Base-by-base conservation (phyloP, 345 rosid genomes). In the Noccaea caerulescens region DNA sequence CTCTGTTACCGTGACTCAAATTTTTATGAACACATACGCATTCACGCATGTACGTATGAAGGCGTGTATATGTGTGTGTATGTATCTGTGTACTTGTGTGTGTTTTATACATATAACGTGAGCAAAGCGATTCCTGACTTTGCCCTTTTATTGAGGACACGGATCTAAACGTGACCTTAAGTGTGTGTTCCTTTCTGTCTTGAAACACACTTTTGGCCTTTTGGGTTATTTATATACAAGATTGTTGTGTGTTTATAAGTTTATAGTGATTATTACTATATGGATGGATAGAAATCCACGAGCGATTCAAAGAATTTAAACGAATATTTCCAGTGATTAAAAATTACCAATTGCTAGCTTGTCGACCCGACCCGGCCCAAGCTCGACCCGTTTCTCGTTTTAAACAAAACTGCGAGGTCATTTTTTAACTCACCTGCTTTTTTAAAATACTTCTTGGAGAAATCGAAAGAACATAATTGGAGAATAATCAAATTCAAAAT, bases 1-100 rank as follows among this genome's bases (percentile, higher is more conserved):
- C 59, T 45, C 10, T 44, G 70, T 36, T 25, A 34, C 11, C 4
- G 39, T 63, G 18, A 44, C 20, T 10, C 27, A 57, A 30, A 57
- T 39, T 63, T 45, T 45, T 49, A 58, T 58, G 46, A 50, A 66
- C 77, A 66, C 30, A 72, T 43, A 33, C 47, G n/a, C 54, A 71
- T 32, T 33, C 38, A 71, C 69, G 62, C 39, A 54, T 20, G 55
- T 43, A 53, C 53, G 47, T 72, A 41, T 62, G 44, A 42, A 56
- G 32, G 71, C 58, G 63, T 58, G 72, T 65, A 12, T 23, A 43
- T 66, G 64, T 66, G 10, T 73, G 27, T 63, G 46, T 58, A 32
- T 57, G 63, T 37, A 25, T 41, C 10, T 71, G 11, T 50, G 12
- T 51, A 10, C 32, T 42, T 55, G 41, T 46, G 63, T 74, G 63